Percentiles rank a stretch among this genome's conserved stretches.
These are phyloP conservation scores for Cryphonectria carpinicola DNA, from an alignment of 2,329 filamentous ascomycete genomes.

Conservation along the genomic window DNA sequence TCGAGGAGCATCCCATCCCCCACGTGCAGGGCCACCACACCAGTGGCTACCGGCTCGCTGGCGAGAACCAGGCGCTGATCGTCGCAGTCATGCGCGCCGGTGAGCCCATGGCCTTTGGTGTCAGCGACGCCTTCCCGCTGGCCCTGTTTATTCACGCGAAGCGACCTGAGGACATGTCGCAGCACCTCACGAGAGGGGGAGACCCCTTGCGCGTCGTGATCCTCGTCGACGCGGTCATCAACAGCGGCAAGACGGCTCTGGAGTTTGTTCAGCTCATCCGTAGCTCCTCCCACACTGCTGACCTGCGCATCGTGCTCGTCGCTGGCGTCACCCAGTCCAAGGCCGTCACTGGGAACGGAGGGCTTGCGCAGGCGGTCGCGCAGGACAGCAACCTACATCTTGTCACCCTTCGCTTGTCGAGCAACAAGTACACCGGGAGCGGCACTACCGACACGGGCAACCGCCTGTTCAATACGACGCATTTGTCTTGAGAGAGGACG, in stretches of 20 bases:
- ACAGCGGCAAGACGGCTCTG: conserved; percentile 55
- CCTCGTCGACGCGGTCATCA: conserved; percentile 63
- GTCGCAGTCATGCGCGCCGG: conserved; percentile 65
- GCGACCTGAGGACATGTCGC: conserved; percentile 45
- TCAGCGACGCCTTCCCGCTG: conserved; percentile 55
- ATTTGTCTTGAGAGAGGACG: not conserved
- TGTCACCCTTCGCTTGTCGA: conserved; percentile 1
- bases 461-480: conserved; percentile 2
- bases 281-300: conserved; percentile 34
- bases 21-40: conserved; percentile 56
- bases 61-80: conserved; percentile 56
- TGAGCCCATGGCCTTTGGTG: conserved; percentile 63
- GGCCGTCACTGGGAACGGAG: not conserved
- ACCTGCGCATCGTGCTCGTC: conserved; percentile 55
- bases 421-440: not conserved
- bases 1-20: conserved; percentile 52
- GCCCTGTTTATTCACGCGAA: conserved; percentile 56
- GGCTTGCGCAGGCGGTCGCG: not conserved
- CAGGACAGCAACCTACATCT: not conserved
- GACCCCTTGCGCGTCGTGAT: conserved; percentile 44
- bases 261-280: conserved; percentile 55
- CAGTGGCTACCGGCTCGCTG: conserved; percentile 48
- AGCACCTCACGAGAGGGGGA: conserved; percentile 43
- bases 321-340: conserved; percentile 47
- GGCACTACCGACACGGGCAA: not conserved